A percentile compares a stretch with the other conserved stretches of the same genome.
Conservation (phyloP, 805 yeast genomes). For the Kodamaea lidongshanica region DNA sequence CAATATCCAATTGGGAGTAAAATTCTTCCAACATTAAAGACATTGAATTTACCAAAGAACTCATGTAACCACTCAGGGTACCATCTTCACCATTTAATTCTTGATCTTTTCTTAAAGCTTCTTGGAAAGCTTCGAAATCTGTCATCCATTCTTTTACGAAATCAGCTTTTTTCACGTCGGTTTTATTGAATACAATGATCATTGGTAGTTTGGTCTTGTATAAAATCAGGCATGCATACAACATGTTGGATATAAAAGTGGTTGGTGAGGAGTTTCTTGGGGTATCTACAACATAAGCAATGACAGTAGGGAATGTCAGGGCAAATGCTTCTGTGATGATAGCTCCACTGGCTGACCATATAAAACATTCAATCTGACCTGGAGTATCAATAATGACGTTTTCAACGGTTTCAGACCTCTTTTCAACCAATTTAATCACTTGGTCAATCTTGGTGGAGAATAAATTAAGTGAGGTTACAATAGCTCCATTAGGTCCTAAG, state of each 20-base stretch:
- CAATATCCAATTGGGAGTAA: conserved; percentile 86
- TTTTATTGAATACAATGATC: conserved; percentile 93
- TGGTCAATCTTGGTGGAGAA: conserved; percentile 96
- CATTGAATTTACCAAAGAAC: conserved; percentile 89
- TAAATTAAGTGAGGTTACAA: conserved; percentile 87
- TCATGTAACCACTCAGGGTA: conserved; percentile 82
- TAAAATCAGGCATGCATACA: conserved; percentile 93
- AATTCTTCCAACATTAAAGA: conserved; percentile 94
- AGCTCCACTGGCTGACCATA: conserved; percentile 97
- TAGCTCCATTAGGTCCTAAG: conserved; percentile 97
- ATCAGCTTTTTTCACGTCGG: conserved; percentile 77
- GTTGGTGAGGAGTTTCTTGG: conserved; percentile 93
- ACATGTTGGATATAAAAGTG: conserved; percentile 96
- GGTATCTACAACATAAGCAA: conserved; percentile 94
- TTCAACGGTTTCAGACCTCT: conserved; percentile 49
- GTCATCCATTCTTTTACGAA: conserved; percentile 97
- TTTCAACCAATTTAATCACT: conserved; percentile 79
- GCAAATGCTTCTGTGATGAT: conserved; percentile 96
- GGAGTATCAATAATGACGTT: conserved; percentile 94
- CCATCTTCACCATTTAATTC: conserved; percentile 59
- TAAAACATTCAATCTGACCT: conserved; percentile 97
- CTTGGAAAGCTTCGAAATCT: conserved; percentile 88
- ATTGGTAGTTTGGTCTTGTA: conserved; percentile 95
- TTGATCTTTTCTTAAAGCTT: conserved; percentile 61
- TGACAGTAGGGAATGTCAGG: conserved; percentile 88